Base-by-base conservation (phyloP, 768 basidiomycete species). In the Collybia mongolica region DNA sequence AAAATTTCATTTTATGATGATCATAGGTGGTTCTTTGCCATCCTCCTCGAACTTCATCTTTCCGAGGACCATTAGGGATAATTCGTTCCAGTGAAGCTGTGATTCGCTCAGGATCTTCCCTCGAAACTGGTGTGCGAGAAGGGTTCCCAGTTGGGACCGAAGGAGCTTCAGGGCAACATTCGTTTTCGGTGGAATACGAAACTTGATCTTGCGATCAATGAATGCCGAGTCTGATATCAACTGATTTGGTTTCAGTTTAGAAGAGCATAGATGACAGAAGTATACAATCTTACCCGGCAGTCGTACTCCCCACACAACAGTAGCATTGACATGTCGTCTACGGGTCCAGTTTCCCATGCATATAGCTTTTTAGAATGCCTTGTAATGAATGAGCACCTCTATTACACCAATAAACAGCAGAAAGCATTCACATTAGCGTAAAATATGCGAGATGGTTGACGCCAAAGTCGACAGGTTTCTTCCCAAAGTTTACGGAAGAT, bases 291-390 rank as follows among this genome's bases (percentile, higher is more conserved):
- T 50, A 64, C 93, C 81, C 88, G 94, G 72, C 90, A 87, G 49
- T 98, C 96, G 19, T 79, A 73, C 54, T 98, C 96, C 7, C 96
- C 96, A 52, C 94, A 98, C 0, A 98, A 70, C 15, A 98, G 72
- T 22, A 92, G 61, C 45, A 98, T 65, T 3, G 91, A 82, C 22
- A 90, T 66, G 57, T 96, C 91, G 54, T 97, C 90, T 6, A 90
- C 81, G 5, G 93, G 90, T 5, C 91, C 85, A 0, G 88, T 93
- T 67, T 98, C 96, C 93, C 93, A 97, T 15, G 81, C 90, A 67
- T 92, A 96, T 22, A 95, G 68, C 64, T 84, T 93, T 70, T 93
- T 97, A 6, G 94, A 95, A 62, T 93, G 93, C 92, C 93, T 93
- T 46, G 40, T 52, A 19, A 32, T 26, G 17, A 48, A 1, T 44